Conservation (phyloP, 2,329 filamentous ascomycete species). For the Neophaeococcomyces mojaviensis region DNA sequence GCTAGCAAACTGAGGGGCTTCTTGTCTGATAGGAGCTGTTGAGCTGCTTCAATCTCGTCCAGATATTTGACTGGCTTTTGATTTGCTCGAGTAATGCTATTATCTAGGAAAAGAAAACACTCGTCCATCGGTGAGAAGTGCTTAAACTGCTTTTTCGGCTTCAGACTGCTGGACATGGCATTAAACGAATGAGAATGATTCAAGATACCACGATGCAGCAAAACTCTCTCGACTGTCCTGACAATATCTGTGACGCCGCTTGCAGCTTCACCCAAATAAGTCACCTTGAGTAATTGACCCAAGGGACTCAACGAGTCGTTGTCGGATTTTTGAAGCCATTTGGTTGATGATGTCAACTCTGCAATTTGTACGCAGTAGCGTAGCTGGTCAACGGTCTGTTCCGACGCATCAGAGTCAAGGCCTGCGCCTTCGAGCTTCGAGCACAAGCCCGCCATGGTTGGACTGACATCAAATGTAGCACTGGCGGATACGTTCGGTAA, state of each 20-base stretch:
- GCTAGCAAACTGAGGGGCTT: conserved; percentile 48
- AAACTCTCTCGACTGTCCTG: conserved; percentile 23
- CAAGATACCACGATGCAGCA: conserved; percentile 33
- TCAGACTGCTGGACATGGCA: conserved; percentile 33
- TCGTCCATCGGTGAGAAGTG: conserved; percentile 27
- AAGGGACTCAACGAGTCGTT: conserved; percentile 3
- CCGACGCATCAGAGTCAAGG: conserved; percentile 42
- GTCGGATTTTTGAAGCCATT: conserved; percentile 71
- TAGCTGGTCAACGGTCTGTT: conserved; percentile 63
- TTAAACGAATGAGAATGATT: conserved; percentile 29
- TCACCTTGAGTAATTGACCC: not conserved
- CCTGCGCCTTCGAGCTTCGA: conserved; percentile 47
- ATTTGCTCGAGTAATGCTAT: conserved; percentile 68
- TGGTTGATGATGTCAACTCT: conserved; percentile 71
- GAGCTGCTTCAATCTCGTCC: conserved; percentile 38
- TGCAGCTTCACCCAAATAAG: not conserved
- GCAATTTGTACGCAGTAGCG: conserved; percentile 77
- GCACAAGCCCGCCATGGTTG: conserved; percentile 63
- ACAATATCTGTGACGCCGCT: not conserved
- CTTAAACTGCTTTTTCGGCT: conserved; percentile 22
- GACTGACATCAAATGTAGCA: conserved; percentile 81
- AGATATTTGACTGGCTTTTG: conserved; percentile 76
- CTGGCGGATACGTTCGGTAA: conserved; percentile 71
- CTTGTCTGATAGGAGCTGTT: conserved; percentile 23
- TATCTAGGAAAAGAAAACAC: conserved; percentile 69